Conservation (phyloP, 2,329 filamentous ascomycete genomes). For the Byssoonygena ceratinophila region DNA sequence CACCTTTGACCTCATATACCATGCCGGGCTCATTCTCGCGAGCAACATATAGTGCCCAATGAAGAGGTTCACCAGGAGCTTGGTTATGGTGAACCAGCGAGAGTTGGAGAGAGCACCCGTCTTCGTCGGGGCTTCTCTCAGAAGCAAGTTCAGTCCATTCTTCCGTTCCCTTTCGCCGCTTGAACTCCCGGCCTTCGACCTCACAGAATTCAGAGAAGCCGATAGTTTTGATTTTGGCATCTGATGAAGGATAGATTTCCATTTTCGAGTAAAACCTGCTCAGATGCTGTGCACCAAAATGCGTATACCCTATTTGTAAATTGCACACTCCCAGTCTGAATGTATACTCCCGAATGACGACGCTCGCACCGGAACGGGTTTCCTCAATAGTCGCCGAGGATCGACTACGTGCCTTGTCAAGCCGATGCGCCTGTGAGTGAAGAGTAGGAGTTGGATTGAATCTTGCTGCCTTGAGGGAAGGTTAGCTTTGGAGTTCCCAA, state of each 20-base stretch:
- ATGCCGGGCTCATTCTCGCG: constrained; percentile 22
- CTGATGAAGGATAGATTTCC: background rate
- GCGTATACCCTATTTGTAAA: no score
- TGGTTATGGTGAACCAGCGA: constrained; percentile 20
- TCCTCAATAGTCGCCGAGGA: no score
- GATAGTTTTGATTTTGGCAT: constrained; percentile 20
- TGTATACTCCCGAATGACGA: no score
- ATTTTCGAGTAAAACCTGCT: constrained; percentile 16
- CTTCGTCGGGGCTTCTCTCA: background rate
- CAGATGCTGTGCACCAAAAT: constrained; percentile 15
- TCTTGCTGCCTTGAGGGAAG: no score
- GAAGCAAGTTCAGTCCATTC: constrained; percentile 14
- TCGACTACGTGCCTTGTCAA: no score
- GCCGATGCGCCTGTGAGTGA: no score
- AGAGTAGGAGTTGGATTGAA: no score
- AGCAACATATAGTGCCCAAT: constrained; percentile 23
- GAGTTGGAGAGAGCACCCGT: constrained; percentile 15
- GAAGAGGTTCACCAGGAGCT: constrained; percentile 17
- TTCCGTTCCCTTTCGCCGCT: constrained; percentile 15
- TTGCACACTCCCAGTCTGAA: no score
- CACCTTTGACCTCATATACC: constrained; percentile 23
- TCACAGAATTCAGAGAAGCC: constrained; percentile 19
- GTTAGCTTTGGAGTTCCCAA: no score
- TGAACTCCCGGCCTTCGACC: constrained; percentile 17
- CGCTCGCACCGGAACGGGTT: no score